Percentiles rank a stretch among this genome's conserved stretches.
Evolutionary conservation across 2,329 filamentous ascomycete species (phyloP).

Genomic region (Plectosphaerella plurivora): DNA sequence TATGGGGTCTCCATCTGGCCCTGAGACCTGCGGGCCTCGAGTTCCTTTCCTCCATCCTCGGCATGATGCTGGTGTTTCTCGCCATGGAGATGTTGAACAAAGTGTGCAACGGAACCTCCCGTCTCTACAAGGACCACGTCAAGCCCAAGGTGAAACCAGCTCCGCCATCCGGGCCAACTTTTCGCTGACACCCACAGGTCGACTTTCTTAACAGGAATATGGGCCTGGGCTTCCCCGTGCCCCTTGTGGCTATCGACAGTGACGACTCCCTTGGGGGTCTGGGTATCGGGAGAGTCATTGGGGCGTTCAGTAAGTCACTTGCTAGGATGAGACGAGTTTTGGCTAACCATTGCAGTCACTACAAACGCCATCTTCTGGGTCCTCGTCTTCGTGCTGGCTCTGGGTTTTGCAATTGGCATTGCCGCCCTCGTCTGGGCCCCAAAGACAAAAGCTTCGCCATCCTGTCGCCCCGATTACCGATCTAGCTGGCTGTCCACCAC

Average conservation of each 20-base stretch:
- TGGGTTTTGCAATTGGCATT: slow-evolving; percentile 1
- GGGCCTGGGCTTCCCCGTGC: slow-evolving; percentile 45
- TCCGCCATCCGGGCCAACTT: neutral
- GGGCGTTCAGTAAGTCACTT: slow-evolving; percentile 36
- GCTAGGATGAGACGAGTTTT: neutral
- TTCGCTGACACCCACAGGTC: slow-evolving; percentile 25
- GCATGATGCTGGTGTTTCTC: slow-evolving; percentile 37
- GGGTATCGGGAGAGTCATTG: slow-evolving; percentile 36
- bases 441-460: neutral
- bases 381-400: slow-evolving; percentile 18
- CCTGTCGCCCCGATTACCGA: neutral
- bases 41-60: slow-evolving; percentile 43
- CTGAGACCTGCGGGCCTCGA: slow-evolving; percentile 27
- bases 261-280: slow-evolving; percentile 22
- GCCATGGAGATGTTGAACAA: slow-evolving; percentile 23
- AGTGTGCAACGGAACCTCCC: slow-evolving; percentile 13
- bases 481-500: neutral
- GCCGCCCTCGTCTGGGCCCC: neutral
- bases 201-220: slow-evolving; percentile 47
- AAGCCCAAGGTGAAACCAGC: slow-evolving; percentile 24
- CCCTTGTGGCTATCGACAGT: slow-evolving; percentile 41
- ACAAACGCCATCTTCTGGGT: slow-evolving; percentile 31
- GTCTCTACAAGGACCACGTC: slow-evolving; percentile 23
- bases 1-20: slow-evolving; percentile 35
- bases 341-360: slow-evolving; percentile 16